Percentiles rank a stretch among this genome's conserved stretches.
Evolutionary conservation across 805 yeast species (phyloP).

Genomic region (Pichia sporocuriosa): DNA sequence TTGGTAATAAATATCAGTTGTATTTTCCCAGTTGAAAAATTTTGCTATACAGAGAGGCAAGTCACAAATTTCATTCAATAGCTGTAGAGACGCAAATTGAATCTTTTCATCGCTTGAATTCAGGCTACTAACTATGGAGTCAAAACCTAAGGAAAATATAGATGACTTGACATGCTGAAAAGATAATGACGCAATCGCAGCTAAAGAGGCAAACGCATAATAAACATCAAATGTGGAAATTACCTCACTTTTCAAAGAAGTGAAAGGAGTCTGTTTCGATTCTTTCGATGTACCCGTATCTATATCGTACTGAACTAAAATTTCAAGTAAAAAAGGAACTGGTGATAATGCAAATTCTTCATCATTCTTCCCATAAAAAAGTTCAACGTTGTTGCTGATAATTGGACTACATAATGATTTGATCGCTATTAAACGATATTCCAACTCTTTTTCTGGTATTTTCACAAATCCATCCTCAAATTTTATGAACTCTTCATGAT

Average conservation of each 20-base stretch:
- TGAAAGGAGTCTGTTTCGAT: conserved; percentile 17
- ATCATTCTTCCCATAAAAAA: conserved; percentile 34
- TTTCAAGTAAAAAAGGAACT: conserved; percentile 43
- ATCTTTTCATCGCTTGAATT: conserved; percentile 34
- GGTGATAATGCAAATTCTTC: conserved; percentile 28
- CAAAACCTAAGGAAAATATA: conserved; percentile 31
- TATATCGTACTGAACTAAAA: conserved; percentile 34
- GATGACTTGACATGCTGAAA: conserved; percentile 29
- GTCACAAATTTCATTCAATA: conserved; percentile 39
- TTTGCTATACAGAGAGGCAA: conserved; percentile 39
- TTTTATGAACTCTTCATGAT: conserved; percentile 20
- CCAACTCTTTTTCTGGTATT: conserved; percentile 16
- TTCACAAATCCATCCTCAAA: conserved; percentile 12
- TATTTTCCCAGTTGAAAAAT: conserved; percentile 47
- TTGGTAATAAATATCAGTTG: conserved; percentile 28
- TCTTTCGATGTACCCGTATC: conserved; percentile 17
- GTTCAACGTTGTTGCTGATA: conserved; percentile 36
- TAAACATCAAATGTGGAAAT: conserved; percentile 33
- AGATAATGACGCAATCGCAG: conserved; percentile 41
- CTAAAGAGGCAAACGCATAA: conserved; percentile 41
- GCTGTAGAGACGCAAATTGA: conserved; percentile 42
- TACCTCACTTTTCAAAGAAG: conserved; percentile 21
- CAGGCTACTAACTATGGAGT: conserved; percentile 29
- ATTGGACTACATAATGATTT: conserved; percentile 39
- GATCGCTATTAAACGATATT: conserved; percentile 30